These are phyloP conservation scores for Allantophomopsis lycopodina DNA, from an alignment of 2,329 filamentous ascomycete species.

Conservation along the genomic window DNA sequence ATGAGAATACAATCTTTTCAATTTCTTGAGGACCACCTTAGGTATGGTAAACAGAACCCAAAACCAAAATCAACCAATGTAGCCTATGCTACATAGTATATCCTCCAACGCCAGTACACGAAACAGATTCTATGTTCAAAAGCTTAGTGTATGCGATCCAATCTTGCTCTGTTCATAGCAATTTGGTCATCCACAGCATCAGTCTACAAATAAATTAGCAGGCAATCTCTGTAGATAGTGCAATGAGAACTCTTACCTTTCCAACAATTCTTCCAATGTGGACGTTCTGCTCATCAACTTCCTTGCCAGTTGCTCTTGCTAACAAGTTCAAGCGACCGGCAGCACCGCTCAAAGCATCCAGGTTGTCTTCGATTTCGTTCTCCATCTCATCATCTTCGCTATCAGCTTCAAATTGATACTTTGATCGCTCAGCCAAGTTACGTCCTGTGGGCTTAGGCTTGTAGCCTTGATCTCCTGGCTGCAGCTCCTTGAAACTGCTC, in stretches of 20 bases:
- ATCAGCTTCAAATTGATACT: constrained; percentile 61
- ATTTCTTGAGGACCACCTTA: too few relatives aligned
- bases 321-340: constrained; percentile 60
- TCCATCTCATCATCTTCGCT: constrained; percentile 37
- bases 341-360: constrained; percentile 43
- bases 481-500: constrained; percentile 28
- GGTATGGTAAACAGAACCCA: too few relatives aligned
- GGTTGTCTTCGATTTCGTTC: constrained; percentile 54
- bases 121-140: constrained; percentile 1
- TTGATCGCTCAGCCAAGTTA: constrained; percentile 46
- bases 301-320: constrained; percentile 59
- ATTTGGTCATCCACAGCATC: constrained; percentile 74
- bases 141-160: constrained; percentile 17
- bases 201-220: constrained; percentile 28
- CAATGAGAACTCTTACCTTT: constrained; percentile 27
- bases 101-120: too few relatives aligned
- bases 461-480: constrained; percentile 17
- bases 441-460: constrained; percentile 13
- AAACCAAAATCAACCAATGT: too few relatives aligned
- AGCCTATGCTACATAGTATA: too few relatives aligned
- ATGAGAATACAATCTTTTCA: too few relatives aligned
- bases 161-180: constrained; percentile 54
- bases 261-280: constrained; percentile 63
- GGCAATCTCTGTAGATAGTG: too few relatives aligned
- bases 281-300: constrained; percentile 66